These are phyloP conservation scores for Byssoonygena ceratinophila DNA, from an alignment of 2,329 filamentous ascomycete species.

Conservation along the genomic window DNA sequence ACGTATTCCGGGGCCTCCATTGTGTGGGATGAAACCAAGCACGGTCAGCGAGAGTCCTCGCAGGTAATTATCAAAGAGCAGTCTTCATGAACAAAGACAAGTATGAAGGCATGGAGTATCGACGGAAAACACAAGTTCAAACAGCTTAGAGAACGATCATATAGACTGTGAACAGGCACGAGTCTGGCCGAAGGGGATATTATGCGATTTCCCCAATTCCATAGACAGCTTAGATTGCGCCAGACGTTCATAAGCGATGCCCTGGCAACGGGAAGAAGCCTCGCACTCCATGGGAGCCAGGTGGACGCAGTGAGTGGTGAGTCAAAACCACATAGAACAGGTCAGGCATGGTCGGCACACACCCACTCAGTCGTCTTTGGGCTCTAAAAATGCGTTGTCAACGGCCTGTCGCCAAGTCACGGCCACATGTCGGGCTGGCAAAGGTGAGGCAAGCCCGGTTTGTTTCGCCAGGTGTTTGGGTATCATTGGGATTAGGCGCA, in stretches of 20 bases:
- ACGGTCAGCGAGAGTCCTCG: background rate
- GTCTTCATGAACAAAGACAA: background rate
- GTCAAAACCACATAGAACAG: background rate
- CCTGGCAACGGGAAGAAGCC: background rate
- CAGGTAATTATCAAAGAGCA: background rate
- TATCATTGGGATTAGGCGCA: slow-evolving; percentile 5
- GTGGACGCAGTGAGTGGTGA: background rate
- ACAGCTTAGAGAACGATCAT: background rate
- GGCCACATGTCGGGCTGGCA: slow-evolving; percentile 2
- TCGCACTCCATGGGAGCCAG: background rate
- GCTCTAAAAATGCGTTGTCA: slow-evolving; percentile 7
- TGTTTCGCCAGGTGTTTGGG: slow-evolving; percentile 5
- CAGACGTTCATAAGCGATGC: background rate
- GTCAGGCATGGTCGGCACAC: background rate
- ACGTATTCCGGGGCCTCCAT: background rate
- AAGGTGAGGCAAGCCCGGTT: slow-evolving; percentile 6
- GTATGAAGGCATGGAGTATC: background rate
- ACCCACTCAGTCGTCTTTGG: background rate
- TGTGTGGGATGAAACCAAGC: background rate
- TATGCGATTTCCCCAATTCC: background rate
- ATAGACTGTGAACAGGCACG: background rate
- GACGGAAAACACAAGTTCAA: background rate
- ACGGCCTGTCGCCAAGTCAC: background rate
- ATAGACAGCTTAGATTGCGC: background rate
- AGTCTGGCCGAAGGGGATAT: background rate